Evolutionary conservation across 2,329 filamentous ascomycete species (phyloP), one percentile per base, ranked within the genome.

Genomic region (Pestalotiopsis sp.): DNA sequence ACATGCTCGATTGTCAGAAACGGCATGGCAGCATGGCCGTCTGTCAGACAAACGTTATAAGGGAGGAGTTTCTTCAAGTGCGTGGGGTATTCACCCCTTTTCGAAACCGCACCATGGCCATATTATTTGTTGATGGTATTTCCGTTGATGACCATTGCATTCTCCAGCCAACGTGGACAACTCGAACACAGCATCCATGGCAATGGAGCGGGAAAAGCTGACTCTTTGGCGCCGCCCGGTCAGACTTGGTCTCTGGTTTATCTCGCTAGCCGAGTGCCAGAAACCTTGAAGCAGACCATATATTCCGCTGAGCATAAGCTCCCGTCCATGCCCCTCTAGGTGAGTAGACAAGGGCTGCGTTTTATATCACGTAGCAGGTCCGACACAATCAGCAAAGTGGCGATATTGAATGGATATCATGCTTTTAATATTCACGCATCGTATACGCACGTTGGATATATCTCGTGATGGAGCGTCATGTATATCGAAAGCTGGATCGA

Each of bases 251-350:
- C 57, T 59, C 57, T 27, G 20, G 45, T 52, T 23, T 27, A 27
- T 27, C 25, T 27, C 57, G 23, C 57, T 27, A 59, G 27, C 57
- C 23, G 27, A 59, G 57, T 36, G 57, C 27, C 27, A 27, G 45
- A 52, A 59, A 59, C 57, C 27, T 59, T 36, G 23, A 59, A 14
- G 20, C 27, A 59, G 57, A 59, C 57, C 57, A 59, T 59, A 59
- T n/a, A 13, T 59, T 27, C 57, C 57, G 57, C 57, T 36, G 27
- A 59, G 12, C 57, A 27, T 12, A 11, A n/a, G 56, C 9, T 59
- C 57, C 57, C 57, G 57, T 59, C 25, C 23, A 36, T 17, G 23
- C n/a, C 27, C 23, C 20, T n/a, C 23, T 58, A 3, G 20, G 13
- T 59, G 17, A 59, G 27, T 23, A 6, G 57, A 36, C 17, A 23